Base-by-base conservation (phyloP, 1,284 basidiomycete genomes). In the Acaromyces ingoldii region DNA sequence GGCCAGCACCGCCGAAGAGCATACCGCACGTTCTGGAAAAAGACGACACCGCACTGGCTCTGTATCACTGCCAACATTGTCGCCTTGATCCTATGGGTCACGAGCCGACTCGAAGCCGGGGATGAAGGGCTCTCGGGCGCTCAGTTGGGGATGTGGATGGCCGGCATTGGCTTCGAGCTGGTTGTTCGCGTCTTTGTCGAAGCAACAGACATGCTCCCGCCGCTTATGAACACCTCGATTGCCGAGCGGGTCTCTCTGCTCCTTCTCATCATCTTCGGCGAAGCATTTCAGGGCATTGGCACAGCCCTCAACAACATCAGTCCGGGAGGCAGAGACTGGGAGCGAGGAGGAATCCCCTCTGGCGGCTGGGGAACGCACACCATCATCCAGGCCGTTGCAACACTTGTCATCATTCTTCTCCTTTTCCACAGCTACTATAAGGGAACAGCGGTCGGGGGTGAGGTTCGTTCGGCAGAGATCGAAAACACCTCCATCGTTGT, bases 181-280 rank as follows among this genome's bases (percentile, higher is more conserved):
- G 40, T 33, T 1, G 53, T 34, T 1, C 57, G 59, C 29, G 46
- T 63, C 17, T 10, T 19, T 17, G 53, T 53, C 41, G 60, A 63
- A 42, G 31, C 56, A 28, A 41, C 50, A n/a, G 55, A 42, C 21
- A 38, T 30, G 4, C 49, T 60, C n/a, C 42, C 49, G 6, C 39
- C 51, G 21, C 51, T 63, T 4, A 47, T 46, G 9, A 36, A 37
- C 13, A 52, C 49, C 19, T 51, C 53, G 3, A 46, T 63, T 2
- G 51, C 58, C 29, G 58, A 63, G 38, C 43, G 60, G 9, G 42
- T 63, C 15, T 51, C 58, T 0, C 55, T 63, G 4, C 59, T 63
- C 34, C 55, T 53, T 7, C 58, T 63, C 37, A 60, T 63, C 33
- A 51, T 63, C 15, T 58, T 63, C 29, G 60, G 60, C 38, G 58